These are phyloP conservation scores for Tausonia pullulans DNA, from an alignment of 1,284 basidiomycete species.

Conservation along the genomic window DNA sequence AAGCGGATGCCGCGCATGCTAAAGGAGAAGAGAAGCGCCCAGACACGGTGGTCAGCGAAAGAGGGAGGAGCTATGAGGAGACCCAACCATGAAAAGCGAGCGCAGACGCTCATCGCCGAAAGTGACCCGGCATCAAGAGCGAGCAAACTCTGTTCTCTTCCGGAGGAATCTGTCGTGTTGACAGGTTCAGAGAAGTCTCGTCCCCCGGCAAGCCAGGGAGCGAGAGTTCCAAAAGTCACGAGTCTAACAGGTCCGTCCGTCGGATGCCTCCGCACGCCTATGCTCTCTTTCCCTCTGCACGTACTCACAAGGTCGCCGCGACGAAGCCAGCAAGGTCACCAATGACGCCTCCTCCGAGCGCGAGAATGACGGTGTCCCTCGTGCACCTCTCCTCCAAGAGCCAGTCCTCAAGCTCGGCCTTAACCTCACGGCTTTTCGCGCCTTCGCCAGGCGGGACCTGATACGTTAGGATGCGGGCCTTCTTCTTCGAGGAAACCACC, in stretches of 20 bases:
- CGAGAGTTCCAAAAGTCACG: too few species aligned
- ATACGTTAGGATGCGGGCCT: slow-evolving; percentile 63
- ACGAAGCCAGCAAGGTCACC: slow-evolving; percentile 95
- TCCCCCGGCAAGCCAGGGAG: too few species aligned
- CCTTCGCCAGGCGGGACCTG: slow-evolving; percentile 83
- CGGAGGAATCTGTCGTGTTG: not conserved
- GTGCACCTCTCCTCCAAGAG: slow-evolving; percentile 80
- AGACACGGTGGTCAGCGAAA: not conserved
- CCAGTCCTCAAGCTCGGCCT: slow-evolving; percentile 91
- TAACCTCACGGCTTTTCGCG: slow-evolving; percentile 81
- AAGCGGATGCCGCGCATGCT: slow-evolving; percentile 84
- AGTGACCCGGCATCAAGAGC: not conserved
- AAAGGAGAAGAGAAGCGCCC: not conserved
- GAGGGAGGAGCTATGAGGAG: slow-evolving; percentile 10
- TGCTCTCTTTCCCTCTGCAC: too few species aligned
- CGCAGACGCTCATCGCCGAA: not conserved
- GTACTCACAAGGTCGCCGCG: slow-evolving; percentile 86
- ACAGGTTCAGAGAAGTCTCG: not conserved
- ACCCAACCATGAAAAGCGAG: not conserved
- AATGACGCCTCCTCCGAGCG: slow-evolving; percentile 92
- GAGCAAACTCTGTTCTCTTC: not conserved
- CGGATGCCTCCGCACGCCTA: too few species aligned
- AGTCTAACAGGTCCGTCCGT: too few species aligned
- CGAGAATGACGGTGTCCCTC: slow-evolving; percentile 83
- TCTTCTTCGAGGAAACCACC: slow-evolving; percentile 19